Evolutionary conservation across 257 asterid genomes (phyloP), one percentile per base, ranked within the genome.

Genomic region (Scutellaria galericulata): DNA sequence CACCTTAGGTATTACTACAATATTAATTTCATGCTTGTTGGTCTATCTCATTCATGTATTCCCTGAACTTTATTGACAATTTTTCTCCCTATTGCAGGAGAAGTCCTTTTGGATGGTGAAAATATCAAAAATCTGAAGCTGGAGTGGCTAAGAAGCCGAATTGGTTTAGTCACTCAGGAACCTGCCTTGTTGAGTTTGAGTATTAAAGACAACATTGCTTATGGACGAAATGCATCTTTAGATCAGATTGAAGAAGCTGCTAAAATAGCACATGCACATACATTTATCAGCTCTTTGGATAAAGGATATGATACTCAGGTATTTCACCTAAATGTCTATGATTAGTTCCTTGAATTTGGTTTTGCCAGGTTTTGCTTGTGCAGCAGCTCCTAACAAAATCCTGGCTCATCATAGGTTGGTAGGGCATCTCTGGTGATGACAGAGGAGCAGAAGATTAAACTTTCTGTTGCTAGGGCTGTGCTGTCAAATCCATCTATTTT

Each of bases 221-320:
- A 95, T 84, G 99, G 99, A 52, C 87, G 99, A 48, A 90, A 90
- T 78, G 96, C 92, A 72, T 79, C 98, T 57, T 58, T 75, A 44
- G 99, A 95, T 81, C 99, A 95, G 81, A 87, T 95, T 80, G 99
- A 95, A 83, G 99, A 95, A 83, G 98, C 99, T 79, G 97, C 99
- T 27, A 95, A 95, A 85, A 90, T 88, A 80, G 98, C 99, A 9
- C 99, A 90, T 80, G 99, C 98, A n/a, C 98, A 95, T 79, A 87
- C 99, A 7, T 95, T 90, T 84, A 92, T 95, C 80, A 95, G 96
- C 79, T 95, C 99, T 7, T 85, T 95, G 55, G 96, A 92, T 52
- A 85, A 84, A 86, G 97, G 95, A 79, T 95, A 95, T 77, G 96
- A 87, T 67, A 92, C 99, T 72, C 98, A 92, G 98, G 99, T 95